Conservation (phyloP, 2,329 filamentous ascomycete genomes). For the Hysterium pulicare region DNA sequence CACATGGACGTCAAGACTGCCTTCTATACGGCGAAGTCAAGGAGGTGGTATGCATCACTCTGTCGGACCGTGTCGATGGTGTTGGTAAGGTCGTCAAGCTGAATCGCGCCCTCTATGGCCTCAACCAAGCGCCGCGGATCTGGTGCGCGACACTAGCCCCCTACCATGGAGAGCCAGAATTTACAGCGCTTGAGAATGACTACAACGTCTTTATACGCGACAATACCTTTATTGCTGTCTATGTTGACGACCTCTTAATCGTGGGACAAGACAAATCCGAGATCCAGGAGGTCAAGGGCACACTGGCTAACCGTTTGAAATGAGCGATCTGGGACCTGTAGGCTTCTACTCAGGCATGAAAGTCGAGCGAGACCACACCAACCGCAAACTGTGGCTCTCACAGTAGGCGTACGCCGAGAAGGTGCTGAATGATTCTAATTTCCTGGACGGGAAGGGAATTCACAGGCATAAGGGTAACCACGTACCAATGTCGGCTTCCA, state of each 20-base stretch:
- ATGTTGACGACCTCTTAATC: constrained; percentile 29
- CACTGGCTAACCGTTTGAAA: constrained; percentile 18
- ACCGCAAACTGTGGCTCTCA: constrained; percentile 9
- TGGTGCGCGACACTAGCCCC: constrained; percentile 20
- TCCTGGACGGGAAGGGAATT: constrained; percentile 5
- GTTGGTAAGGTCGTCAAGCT: no score
- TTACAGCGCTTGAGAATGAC: constrained; percentile 9
- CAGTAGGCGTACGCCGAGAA: constrained; percentile 22
- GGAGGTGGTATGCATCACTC: constrained; percentile 22
- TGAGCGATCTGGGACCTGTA: constrained; percentile 18
- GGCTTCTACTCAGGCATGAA: constrained; percentile 23
- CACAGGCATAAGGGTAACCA: no score
- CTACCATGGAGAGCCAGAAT: constrained; percentile 16
- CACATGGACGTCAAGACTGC: constrained; percentile 33
- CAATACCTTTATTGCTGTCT: constrained; percentile 17
- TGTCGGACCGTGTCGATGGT: constrained; percentile 16
- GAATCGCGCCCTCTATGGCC: constrained; percentile 29
- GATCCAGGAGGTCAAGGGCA: constrained; percentile 14
- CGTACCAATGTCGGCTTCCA: no score
- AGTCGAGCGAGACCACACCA: constrained; percentile 12
- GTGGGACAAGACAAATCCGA: constrained; percentile 7
- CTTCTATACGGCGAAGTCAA: constrained; percentile 29
- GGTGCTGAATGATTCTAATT: constrained; percentile 10
- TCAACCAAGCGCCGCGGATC: constrained; percentile 25
- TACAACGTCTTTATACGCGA: constrained; percentile 12